Percentiles rank a stretch among this genome's conserved stretches.
Evolutionary conservation across 129 eudicot species (phyloP).

Genomic region (Daucus carota): DNA sequence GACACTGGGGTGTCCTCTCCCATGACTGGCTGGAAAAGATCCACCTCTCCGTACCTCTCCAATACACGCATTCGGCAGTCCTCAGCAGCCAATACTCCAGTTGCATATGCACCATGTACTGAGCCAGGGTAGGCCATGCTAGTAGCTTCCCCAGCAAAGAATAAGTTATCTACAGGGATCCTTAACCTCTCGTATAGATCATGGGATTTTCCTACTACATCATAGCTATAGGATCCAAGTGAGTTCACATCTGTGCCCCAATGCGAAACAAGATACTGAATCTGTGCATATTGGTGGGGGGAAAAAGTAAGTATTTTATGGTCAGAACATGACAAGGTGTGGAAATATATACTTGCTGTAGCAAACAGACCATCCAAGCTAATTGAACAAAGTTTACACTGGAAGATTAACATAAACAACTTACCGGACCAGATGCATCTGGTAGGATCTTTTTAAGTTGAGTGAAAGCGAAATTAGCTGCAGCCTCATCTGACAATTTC

Average conservation of each 20-base stretch:
- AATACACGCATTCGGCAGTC: constrained; percentile 94
- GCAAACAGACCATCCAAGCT: neutral
- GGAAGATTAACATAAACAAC: neutral
- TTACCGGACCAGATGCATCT: constrained; percentile 51
- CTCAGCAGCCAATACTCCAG: constrained; percentile 93
- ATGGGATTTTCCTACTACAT: constrained; percentile 83
- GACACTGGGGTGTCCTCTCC: constrained; percentile 55
- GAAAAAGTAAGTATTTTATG: neutral
- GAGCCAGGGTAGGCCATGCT: constrained; percentile 81
- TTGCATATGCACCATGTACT: constrained; percentile 94
- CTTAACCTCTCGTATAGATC: constrained; percentile 85
- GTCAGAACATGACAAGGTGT: neutral
- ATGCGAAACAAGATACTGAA: constrained; percentile 71
- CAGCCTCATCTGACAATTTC: constrained; percentile 85
- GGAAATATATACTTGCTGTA: neutral
- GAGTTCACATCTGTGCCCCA: constrained; percentile 91
- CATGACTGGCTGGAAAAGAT: constrained; percentile 77
- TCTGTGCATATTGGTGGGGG: constrained; percentile 46
- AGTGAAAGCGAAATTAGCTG: constrained; percentile 71
- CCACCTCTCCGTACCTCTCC: constrained; percentile 85
- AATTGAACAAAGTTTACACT: neutral
- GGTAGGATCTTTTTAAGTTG: constrained; percentile 82
- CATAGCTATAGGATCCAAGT: constrained; percentile 89
- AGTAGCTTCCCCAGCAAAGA: constrained; percentile 99
- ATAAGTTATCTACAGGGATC: constrained; percentile 86